Evolutionary conservation across 1,284 basidiomycete species (phyloP).

Genomic region (Marasmius sp.): DNA sequence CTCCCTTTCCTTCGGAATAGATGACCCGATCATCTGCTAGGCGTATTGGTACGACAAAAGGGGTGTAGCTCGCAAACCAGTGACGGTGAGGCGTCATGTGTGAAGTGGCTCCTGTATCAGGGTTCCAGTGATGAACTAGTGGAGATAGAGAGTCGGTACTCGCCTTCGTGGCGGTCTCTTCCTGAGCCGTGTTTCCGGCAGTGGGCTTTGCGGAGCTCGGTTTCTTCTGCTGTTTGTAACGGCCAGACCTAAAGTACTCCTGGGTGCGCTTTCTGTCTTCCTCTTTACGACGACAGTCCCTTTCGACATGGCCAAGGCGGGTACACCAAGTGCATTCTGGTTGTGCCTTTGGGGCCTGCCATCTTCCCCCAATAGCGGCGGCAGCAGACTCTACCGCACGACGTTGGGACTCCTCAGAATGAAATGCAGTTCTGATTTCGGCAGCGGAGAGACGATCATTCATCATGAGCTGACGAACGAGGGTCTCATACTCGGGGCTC

Average conservation of each 20-base stretch:
- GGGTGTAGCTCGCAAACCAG: constrained; percentile 19
- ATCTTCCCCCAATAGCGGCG: not conserved
- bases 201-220: constrained; percentile 10
- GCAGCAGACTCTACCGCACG: not conserved
- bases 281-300: constrained; percentile 27
- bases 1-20: constrained; percentile 28
- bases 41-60: constrained; percentile 20
- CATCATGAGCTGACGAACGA: too few relatives aligned
- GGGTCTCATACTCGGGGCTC: too few relatives aligned
- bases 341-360: constrained; percentile 20
- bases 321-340: constrained; percentile 35
- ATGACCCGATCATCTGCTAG: constrained; percentile 29
- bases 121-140: constrained; percentile 3
- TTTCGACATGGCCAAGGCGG: constrained; percentile 20
- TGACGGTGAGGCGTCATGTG: constrained; percentile 10
- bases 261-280: constrained; percentile 15
- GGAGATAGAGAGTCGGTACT: constrained; percentile 2
- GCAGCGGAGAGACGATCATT: too few relatives aligned
- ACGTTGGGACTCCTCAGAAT: constrained; percentile 5
- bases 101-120: constrained; percentile 11
- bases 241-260: constrained; percentile 1
- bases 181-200: not conserved
- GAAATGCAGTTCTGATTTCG: too few relatives aligned
- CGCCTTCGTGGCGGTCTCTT: constrained; percentile 7
- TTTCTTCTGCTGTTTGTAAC: not conserved